These are phyloP conservation scores for Pichia manshurica DNA, from an alignment of 805 yeast species.

Conservation along the genomic window DNA sequence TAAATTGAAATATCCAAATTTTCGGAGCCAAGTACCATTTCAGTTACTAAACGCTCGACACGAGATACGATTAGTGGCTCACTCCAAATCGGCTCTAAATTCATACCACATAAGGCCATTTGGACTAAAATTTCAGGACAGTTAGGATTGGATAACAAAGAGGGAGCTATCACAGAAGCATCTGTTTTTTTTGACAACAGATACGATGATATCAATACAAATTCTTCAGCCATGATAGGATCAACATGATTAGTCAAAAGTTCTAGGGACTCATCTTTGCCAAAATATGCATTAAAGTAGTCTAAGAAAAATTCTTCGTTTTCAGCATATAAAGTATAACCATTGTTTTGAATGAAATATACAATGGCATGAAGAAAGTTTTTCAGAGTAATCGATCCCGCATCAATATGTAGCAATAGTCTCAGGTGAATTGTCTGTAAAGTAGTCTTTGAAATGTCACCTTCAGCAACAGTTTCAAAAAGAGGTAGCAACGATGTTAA, in stretches of 20 bases:
- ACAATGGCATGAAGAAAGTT: slow-evolving; percentile 33
- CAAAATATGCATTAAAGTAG: slow-evolving; percentile 23
- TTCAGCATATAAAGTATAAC: slow-evolving; percentile 30
- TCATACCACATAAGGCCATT: slow-evolving; percentile 15
- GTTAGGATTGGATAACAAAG: slow-evolving; percentile 16
- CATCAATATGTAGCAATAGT: slow-evolving; percentile 37
- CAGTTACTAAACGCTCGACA: slow-evolving; percentile 24
- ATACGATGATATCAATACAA: slow-evolving; percentile 16
- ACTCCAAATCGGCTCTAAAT: slow-evolving; percentile 17
- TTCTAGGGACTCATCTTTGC: slow-evolving; percentile 13
- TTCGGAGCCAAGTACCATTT: slow-evolving; percentile 19
- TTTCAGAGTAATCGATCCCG: slow-evolving; percentile 23
- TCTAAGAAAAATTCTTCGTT: slow-evolving; percentile 38
- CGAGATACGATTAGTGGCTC: slow-evolving; percentile 19
- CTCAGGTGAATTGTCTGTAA: slow-evolving; percentile 48
- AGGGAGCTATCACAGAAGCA: slow-evolving; percentile 13
- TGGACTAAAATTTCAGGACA: slow-evolving; percentile 17
- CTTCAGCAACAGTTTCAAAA: slow-evolving; percentile 30
- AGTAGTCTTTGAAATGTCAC: slow-evolving; percentile 43
- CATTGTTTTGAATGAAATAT: slow-evolving; percentile 33
- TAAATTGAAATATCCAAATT: slow-evolving; percentile 15
- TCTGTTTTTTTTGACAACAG: slow-evolving; percentile 10
- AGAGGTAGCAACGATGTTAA: slow-evolving; percentile 29
- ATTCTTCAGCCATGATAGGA: slow-evolving; percentile 16
- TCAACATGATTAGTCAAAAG: slow-evolving; percentile 11